Evolutionary conservation across 2,329 filamentous ascomycete genomes (phyloP).

Genomic region (Daldinia sp.): DNA sequence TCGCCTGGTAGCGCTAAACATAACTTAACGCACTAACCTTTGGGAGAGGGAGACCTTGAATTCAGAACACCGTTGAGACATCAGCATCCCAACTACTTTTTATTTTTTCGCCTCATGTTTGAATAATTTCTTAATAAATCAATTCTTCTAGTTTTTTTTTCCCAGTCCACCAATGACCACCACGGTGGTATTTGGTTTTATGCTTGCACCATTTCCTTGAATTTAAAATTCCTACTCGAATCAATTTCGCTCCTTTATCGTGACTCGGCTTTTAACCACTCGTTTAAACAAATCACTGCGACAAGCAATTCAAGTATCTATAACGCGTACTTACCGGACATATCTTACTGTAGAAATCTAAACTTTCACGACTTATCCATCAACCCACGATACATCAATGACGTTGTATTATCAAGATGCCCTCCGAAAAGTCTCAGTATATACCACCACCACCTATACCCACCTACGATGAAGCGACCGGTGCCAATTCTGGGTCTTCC

Average conservation of each 20-base stretch:
- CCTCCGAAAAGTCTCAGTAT: constrained; percentile 64
- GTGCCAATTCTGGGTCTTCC: constrained; percentile 59
- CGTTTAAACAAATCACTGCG: constrained; percentile 14
- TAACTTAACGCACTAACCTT: not conserved
- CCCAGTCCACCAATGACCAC: constrained; percentile 22
- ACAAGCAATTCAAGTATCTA: constrained; percentile 25
- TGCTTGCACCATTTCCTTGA: constrained; percentile 25
- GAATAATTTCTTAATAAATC: constrained; percentile 6
- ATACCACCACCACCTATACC: constrained; percentile 78
- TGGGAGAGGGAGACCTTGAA: constrained; percentile 1
- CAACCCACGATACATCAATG: constrained; percentile 26
- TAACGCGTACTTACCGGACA: constrained; percentile 2
- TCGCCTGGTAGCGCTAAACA: no score
- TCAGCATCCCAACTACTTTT: constrained; percentile 1
- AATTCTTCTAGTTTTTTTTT: constrained; percentile 14
- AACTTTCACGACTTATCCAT: not conserved
- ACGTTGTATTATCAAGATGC: constrained; percentile 44
- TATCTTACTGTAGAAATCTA: constrained; percentile 6
- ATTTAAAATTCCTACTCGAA: constrained; percentile 27
- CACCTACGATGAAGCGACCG: constrained; percentile 82
- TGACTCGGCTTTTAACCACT: constrained; percentile 31
- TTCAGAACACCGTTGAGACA: constrained; percentile 13
- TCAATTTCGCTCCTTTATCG: constrained; percentile 31
- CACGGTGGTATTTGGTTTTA: constrained; percentile 12
- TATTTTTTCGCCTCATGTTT: constrained; percentile 10